These are phyloP conservation scores for Saraca asoca DNA, from an alignment of 331 rosid species.

Conservation along the genomic window DNA sequence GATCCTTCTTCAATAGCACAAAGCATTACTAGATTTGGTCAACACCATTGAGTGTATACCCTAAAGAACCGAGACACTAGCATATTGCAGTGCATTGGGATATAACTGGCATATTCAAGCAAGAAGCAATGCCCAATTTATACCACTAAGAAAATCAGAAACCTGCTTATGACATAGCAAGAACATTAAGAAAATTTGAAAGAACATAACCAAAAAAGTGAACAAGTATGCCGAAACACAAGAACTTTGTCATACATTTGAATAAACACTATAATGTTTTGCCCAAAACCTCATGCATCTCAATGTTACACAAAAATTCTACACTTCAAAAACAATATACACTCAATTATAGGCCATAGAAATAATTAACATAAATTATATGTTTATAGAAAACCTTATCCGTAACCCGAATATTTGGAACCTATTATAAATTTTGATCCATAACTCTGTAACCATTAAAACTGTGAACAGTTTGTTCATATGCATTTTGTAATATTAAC, in stretches of 20 bases:
- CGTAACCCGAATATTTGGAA: neutral
- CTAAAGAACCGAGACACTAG: conserved; percentile 16
- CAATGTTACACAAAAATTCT: neutral
- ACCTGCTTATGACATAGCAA: neutral
- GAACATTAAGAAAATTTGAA: no score
- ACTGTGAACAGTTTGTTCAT: neutral
- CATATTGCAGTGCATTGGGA: conserved; percentile 12
- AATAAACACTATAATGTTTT: neutral
- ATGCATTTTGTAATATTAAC: neutral
- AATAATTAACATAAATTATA: no score
- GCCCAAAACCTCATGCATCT: conserved; percentile 18
- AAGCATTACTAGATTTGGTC: conserved; percentile 20
- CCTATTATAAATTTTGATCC: neutral
- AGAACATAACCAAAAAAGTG: no score
- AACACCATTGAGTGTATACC: conserved; percentile 5
- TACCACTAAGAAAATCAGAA: conserved; percentile 13
- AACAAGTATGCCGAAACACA: no score
- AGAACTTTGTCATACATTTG: neutral
- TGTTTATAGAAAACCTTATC: no score
- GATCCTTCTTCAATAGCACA: neutral
- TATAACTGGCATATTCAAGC: conserved; percentile 17
- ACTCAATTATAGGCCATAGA: no score
- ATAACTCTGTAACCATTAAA: conserved; percentile 12
- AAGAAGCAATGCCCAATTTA: conserved; percentile 13
- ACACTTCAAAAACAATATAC: no score